phyloP scores from a whole-genome alignment of 805 yeast species.

The Saccharomyces mikatae region DNA sequence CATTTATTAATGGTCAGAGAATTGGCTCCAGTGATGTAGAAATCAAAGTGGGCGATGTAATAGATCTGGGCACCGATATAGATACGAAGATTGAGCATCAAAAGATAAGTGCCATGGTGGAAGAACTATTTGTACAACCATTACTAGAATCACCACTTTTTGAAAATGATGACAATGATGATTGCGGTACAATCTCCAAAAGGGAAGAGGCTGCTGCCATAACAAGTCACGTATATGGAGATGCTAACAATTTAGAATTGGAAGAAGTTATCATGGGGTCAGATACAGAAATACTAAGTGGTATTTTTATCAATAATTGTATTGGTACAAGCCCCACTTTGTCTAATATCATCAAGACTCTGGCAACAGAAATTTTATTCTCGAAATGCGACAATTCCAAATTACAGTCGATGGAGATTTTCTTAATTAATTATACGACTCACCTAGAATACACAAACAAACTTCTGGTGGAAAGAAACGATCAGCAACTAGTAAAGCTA shows the following conservation, averaged over 20 bases:
- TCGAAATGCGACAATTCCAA: conserved; percentile 50
- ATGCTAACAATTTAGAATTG: conserved; percentile 35
- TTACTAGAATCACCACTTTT: conserved; percentile 16
- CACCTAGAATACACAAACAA: conserved; percentile 10
- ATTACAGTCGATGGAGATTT: conserved; percentile 43
- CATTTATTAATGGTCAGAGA: conserved; percentile 69
- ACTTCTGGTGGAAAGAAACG: conserved; percentile 10
- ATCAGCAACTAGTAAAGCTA: conserved; percentile 8
- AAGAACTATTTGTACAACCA: conserved; percentile 47
- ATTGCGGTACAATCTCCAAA: neutral
- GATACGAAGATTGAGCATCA: conserved; percentile 54
- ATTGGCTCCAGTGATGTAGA: conserved; percentile 47
- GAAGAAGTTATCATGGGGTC: conserved; percentile 41
- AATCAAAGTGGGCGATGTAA: conserved; percentile 59
- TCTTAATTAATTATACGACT: conserved; percentile 39
- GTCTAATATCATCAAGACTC: conserved; percentile 42
- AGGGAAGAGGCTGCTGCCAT: conserved; percentile 1
- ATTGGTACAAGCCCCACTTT: conserved; percentile 46
- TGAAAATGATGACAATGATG: neutral
- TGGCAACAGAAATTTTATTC: conserved; percentile 44
- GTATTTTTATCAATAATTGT: conserved; percentile 47
- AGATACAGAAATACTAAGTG: conserved; percentile 38
- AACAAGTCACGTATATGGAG: conserved; percentile 38
- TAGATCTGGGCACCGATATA: conserved; percentile 84
- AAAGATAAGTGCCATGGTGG: conserved; percentile 75